Conservation (phyloP, 2,329 filamentous ascomycete species). For the Calonectria pseudoreteaudii region DNA sequence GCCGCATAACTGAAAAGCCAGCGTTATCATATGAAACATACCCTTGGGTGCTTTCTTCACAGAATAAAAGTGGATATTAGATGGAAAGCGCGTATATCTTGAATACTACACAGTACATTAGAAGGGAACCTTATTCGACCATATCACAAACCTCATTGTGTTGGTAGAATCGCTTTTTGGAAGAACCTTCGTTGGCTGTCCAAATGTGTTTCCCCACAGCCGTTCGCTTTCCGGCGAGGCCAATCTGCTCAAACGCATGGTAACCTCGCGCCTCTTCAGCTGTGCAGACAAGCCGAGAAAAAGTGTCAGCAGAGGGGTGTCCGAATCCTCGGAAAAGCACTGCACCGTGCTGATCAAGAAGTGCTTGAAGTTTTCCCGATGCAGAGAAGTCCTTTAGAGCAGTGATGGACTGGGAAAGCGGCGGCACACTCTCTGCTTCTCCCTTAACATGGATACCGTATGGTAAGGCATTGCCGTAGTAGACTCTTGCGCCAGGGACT, state of each 20-base stretch:
- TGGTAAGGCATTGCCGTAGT: slow-evolving; percentile 21
- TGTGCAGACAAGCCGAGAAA: slow-evolving; percentile 19
- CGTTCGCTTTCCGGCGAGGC: slow-evolving; percentile 25
- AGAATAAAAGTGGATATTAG: slow-evolving; percentile 32
- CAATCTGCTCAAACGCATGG: slow-evolving; percentile 27
- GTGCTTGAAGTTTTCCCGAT: slow-evolving; percentile 20
- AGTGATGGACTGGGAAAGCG: slow-evolving; percentile 1
- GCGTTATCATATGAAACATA: not conserved
- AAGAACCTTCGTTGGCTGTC: slow-evolving; percentile 29
- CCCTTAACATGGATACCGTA: slow-evolving; percentile 6
- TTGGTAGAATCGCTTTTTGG: slow-evolving; percentile 26
- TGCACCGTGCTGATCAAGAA: slow-evolving; percentile 18
- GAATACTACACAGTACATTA: slow-evolving; percentile 2
- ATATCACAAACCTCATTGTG: slow-evolving; percentile 26
- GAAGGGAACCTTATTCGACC: fast-evolving
- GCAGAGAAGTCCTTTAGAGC: slow-evolving; percentile 11
- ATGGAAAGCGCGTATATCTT: slow-evolving; percentile 27
- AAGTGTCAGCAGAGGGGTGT: slow-evolving; percentile 25
- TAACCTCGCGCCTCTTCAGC: slow-evolving; percentile 23
- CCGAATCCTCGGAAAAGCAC: slow-evolving; percentile 25
- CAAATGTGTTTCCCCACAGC: slow-evolving; percentile 19
- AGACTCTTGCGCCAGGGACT: slow-evolving; percentile 23
- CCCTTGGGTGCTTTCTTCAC: slow-evolving; percentile 29
- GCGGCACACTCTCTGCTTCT: not conserved
- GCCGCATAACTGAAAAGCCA: not conserved